Evolutionary conservation across 2,329 filamentous ascomycete genomes (phyloP).

Genomic region (Sclerotinia sclerotiorum): DNA sequence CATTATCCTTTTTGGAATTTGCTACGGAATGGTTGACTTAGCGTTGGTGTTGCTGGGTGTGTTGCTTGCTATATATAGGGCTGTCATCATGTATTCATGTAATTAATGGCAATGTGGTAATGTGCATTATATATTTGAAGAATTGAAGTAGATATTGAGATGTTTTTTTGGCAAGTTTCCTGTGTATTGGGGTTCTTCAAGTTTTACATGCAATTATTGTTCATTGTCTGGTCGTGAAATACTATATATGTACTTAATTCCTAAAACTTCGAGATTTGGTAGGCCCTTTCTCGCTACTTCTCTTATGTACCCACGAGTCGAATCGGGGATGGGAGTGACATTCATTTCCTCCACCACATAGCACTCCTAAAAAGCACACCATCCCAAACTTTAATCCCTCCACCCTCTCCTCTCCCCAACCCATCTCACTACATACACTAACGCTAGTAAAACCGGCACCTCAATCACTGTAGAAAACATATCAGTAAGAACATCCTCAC

Average conservation of each 20-base stretch:
- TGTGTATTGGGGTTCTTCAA: not conserved
- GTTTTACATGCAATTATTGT: not conserved
- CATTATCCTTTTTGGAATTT: not conserved
- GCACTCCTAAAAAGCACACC: not conserved
- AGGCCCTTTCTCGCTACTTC: no score
- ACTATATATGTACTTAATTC: not conserved
- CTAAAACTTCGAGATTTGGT: not conserved
- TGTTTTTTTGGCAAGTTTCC: not conserved
- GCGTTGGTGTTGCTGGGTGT: not conserved
- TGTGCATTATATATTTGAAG: not conserved
- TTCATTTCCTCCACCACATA: no score
- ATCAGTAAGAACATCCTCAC: not conserved
- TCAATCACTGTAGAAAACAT: constrained; percentile 59
- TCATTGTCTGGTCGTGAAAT: not conserved
- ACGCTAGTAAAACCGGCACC: constrained; percentile 73
- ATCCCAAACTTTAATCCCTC: constrained; percentile 33
- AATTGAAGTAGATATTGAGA: not conserved
- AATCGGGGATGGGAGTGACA: not conserved
- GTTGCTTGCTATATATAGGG: not conserved
- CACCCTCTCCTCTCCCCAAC: constrained; percentile 49
- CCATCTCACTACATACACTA: constrained; percentile 73
- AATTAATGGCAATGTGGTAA: not conserved
- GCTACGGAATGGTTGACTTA: not conserved
- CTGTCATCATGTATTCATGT: not conserved
- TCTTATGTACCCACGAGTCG: not conserved